Percentiles rank a stretch among this genome's conserved stretches.
phyloP scores from a whole-genome alignment of 768 basidiomycete species.

The Lactarius tabidus region DNA sequence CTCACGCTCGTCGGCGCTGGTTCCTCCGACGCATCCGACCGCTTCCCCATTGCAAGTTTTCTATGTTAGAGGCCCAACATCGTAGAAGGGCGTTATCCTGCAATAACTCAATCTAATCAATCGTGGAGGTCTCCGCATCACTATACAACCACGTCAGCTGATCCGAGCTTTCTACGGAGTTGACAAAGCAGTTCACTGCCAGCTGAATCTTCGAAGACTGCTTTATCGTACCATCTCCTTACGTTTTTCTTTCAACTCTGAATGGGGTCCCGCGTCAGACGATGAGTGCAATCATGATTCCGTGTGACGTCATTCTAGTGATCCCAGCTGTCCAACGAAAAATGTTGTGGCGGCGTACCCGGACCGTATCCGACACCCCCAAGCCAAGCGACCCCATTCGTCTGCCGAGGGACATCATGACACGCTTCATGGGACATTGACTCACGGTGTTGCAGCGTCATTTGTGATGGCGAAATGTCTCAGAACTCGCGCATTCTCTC shows the following conservation, averaged over 20 bases:
- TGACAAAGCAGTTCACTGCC: not conserved
- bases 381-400: not conserved
- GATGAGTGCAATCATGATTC: not conserved
- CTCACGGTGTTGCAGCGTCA: not conserved
- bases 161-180: conserved; percentile 14
- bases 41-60: conserved; percentile 1
- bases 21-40: conserved; percentile 9
- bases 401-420: not conserved
- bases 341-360: not conserved
- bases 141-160: conserved; percentile 13
- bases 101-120: not conserved
- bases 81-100: not conserved
- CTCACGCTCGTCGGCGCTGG: conserved; percentile 7
- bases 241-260: not conserved
- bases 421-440: not conserved
- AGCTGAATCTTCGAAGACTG: not conserved
- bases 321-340: not conserved
- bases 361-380: not conserved
- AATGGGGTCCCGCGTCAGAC: not conserved
- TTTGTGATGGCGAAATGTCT: conserved; percentile 30
- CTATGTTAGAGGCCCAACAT: not conserved
- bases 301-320: not conserved
- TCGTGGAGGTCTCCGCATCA: not conserved
- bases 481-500: conserved; percentile 27
- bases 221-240: conserved; percentile 5